Evolutionary conservation across 2,329 filamentous ascomycete species (phyloP).

Genomic region (Calonectria pseudoturangicola): DNA sequence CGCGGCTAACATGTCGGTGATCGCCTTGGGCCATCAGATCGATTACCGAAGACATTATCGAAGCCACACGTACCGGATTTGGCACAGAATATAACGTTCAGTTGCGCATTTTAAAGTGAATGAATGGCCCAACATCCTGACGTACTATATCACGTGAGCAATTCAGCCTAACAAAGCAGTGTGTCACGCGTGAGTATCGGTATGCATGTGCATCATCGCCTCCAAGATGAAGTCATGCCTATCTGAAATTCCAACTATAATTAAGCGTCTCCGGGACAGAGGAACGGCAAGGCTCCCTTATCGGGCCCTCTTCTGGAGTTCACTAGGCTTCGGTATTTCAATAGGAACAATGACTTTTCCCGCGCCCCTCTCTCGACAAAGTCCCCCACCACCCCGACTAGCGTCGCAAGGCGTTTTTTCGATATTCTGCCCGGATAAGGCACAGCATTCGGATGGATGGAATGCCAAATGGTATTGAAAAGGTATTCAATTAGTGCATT

Average conservation of each 20-base stretch:
- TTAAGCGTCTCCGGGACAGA: too few species aligned
- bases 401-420: neutral
- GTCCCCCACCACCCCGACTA: neutral
- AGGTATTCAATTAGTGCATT: too few species aligned
- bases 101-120: too few species aligned
- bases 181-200: neutral
- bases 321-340: neutral
- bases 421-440: too few species aligned
- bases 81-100: neutral
- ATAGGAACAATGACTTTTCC: neutral
- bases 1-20: neutral
- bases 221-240: too few species aligned
- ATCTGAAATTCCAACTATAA: neutral
- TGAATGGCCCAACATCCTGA: neutral
- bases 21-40: neutral
- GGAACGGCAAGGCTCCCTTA: neutral
- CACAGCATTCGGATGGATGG: too few species aligned
- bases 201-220: neutral
- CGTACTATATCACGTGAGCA: constrained; percentile 3
- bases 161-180: neutral
- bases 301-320: neutral
- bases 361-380: neutral
- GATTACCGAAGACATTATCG: constrained; percentile 5
- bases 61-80: neutral
- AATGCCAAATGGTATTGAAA: too few species aligned